Conservation (phyloP, 768 basidiomycete genomes). For the Lactarius vividus region DNA sequence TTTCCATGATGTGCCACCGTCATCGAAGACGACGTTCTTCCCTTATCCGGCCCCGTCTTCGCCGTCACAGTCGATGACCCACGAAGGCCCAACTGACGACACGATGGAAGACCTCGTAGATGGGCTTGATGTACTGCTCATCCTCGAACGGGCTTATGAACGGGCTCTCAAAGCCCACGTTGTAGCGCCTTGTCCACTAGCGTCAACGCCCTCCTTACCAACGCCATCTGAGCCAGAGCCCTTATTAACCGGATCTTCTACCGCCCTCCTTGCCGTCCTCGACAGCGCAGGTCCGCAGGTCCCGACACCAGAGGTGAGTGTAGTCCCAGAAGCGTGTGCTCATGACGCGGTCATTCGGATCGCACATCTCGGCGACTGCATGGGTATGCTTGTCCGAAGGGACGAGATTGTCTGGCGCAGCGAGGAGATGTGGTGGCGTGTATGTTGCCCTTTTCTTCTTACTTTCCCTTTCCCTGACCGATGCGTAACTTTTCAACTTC, state of each 20-base stretch:
- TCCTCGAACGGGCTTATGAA: conserved; percentile 69
- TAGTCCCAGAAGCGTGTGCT: conserved; percentile 36
- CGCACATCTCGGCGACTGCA: conserved; percentile 85
- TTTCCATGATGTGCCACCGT: conserved; percentile 15
- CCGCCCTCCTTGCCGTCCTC: conserved; percentile 63
- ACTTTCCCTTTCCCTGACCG: conserved; percentile 8
- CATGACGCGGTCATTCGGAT: conserved; percentile 67
- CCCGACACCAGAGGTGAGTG: conserved; percentile 39
- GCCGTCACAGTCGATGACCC: conserved; percentile 27
- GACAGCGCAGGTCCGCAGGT: conserved; percentile 34
- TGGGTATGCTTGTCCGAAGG: conserved; percentile 80
- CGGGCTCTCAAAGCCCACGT: conserved; percentile 62
- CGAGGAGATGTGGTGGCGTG: conserved; percentile 91
- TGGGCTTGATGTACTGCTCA: conserved; percentile 65
- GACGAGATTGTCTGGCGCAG: conserved; percentile 80
- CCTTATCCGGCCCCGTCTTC: conserved; percentile 5
- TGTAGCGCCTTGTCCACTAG: conserved; percentile 29
- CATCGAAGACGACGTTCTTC: neutral
- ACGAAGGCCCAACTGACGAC: conserved; percentile 44
- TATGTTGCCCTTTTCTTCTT: conserved; percentile 36
- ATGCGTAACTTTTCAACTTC: neutral
- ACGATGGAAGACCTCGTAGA: conserved; percentile 62
- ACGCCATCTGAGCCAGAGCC: conserved; percentile 32
- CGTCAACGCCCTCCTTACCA: conserved; percentile 22
- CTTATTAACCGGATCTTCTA: conserved; percentile 61